Base-by-base conservation (phyloP, 495 filamentous ascomycete genomes). In the Aspergillus taichungensis region DNA sequence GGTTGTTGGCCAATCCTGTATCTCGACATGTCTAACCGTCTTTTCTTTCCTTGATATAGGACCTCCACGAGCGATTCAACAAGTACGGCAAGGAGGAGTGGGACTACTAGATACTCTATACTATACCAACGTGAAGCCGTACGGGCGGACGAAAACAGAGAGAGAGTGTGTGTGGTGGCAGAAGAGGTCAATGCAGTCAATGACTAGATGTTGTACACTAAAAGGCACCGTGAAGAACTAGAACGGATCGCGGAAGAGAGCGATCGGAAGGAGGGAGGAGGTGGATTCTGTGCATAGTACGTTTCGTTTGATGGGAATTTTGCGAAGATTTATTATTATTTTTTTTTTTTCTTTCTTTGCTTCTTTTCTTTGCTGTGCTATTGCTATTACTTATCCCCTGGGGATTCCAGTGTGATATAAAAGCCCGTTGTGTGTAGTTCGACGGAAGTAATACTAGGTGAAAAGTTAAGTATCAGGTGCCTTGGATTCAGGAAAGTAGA, bases 11-110 rank as follows among this genome's bases (percentile, higher is more conserved):
- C 36, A 36, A 35, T n/a, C 49, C 35, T 43, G 12, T 51, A 45
- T 46, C 18, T 3, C 12, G 1, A 5, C 1, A n/a, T 37, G n/a
- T 13, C 18, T 33, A 31, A 30, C 12, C 6, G 14, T 28, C 39
- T 9, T 31, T 6, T 38, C 34, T 27, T 2, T 12, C 18, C 28
- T 13, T n/a, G n/a, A 1, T 42, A 31, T 47, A 95, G 92, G 71
- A 78, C 40, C 77, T 94, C 45, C 92, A 98, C 70, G 92, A 97
- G 54, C 82, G 82, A 64, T 97, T 80, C 77, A 98, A 98, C 80
- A 98, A 98, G 78, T 95, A 83, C 77, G 92, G 91, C 67, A 97
- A 96, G 79, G 92, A 96, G 59, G 69, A 73, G 59, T 73, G 64
- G 56, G 69, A 73, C 56, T 71, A 67, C 56, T 73, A 63, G 53